A percentile compares a stretch with the other conserved stretches of the same genome.
Conservation (phyloP, 257 asterid species). For the Primulina eburnea region DNA sequence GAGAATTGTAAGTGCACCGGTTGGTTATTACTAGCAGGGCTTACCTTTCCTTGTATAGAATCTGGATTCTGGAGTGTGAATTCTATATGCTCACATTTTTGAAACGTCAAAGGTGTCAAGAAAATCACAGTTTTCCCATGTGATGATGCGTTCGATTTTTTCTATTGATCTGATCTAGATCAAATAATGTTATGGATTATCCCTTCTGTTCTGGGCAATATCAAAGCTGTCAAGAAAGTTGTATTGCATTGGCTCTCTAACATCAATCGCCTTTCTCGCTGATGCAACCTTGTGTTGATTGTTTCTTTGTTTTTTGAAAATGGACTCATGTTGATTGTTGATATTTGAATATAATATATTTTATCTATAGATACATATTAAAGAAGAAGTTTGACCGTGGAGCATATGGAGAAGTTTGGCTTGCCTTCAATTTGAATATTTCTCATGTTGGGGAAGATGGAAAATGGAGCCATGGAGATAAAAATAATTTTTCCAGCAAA, state of each 20-base stretch:
- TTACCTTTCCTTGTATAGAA: no score
- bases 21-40: not conserved
- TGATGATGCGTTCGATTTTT: conserved; percentile 4
- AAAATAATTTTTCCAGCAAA: conserved; percentile 27
- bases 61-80: no score
- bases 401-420: conserved; percentile 99
- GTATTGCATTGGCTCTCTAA: not conserved
- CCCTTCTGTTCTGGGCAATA: not conserved
- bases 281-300: not conserved
- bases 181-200: not conserved
- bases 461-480: conserved; percentile 34
- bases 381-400: conserved; percentile 97
- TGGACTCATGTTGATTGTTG: no score
- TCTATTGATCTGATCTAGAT: not conserved
- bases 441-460: conserved; percentile 52
- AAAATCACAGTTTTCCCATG: conserved; percentile 3
- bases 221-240: not conserved
- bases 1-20: not conserved
- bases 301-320: no score
- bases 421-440: conserved; percentile 92
- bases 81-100: not conserved
- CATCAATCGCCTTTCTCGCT: not conserved
- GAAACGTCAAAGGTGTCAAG: conserved; percentile 8
- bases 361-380: conserved; percentile 60
- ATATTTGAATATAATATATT: conserved; percentile 2